Conservation (phyloP, 257 asterid species). For the Forsythia viridissima region DNA sequence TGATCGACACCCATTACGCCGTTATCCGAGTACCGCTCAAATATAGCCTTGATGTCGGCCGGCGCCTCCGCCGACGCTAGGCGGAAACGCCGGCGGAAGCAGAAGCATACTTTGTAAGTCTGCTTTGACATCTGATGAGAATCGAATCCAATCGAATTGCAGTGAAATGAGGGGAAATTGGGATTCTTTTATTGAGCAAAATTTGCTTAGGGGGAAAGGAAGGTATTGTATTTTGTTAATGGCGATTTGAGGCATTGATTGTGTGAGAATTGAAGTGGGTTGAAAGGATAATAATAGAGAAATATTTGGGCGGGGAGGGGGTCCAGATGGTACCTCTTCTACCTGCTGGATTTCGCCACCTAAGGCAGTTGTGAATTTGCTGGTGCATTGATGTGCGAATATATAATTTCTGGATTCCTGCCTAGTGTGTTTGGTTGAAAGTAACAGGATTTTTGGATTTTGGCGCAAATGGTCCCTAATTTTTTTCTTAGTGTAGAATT, state of each 20-base stretch:
- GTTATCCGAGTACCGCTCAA: slow-evolving; percentile 43
- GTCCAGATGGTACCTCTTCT: slow-evolving; percentile 11
- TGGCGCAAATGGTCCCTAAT: no score
- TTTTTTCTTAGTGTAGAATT: no score
- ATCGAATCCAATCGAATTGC: background rate
- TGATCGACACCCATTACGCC: slow-evolving; percentile 45
- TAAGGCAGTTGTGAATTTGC: no score
- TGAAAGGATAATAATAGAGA: background rate
- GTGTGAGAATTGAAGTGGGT: slow-evolving; percentile 6
- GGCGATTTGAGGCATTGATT: slow-evolving; percentile 19
- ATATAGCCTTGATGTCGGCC: slow-evolving; percentile 39
- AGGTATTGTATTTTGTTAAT: background rate
- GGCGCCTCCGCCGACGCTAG: slow-evolving; percentile 56
- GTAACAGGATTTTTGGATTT: no score
- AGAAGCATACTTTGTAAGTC: slow-evolving; percentile 56
- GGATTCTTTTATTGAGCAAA: background rate
- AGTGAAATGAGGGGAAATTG: background rate
- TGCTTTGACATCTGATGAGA: slow-evolving; percentile 39
- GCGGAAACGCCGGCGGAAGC: slow-evolving; percentile 58
- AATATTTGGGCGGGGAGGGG: background rate
- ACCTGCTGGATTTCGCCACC: background rate
- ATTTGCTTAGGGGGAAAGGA: background rate
- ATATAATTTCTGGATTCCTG: background rate
- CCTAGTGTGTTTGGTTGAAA: no score
- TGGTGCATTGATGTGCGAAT: background rate